A percentile compares a stretch with the other conserved stretches of the same genome.
Evolutionary conservation across 768 basidiomycete species (phyloP).

Genomic region (Hysterangium stoloniferum): DNA sequence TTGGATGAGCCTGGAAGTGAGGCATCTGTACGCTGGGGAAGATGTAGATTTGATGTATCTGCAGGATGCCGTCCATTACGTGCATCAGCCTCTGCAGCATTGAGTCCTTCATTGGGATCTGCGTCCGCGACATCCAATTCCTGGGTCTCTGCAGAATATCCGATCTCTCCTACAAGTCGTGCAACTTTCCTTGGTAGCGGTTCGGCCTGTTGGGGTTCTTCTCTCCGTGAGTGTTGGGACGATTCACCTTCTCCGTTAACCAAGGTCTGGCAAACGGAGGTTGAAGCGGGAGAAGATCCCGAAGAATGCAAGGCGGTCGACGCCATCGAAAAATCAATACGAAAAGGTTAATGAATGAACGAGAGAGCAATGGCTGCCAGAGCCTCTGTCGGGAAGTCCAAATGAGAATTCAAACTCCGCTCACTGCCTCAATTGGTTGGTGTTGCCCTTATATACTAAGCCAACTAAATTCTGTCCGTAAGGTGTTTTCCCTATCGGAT

Average conservation of each 20-base stretch:
- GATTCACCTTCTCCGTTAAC: not conserved
- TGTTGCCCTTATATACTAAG: too few species aligned
- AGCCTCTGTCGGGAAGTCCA: too few species aligned
- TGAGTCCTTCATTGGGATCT: conserved; percentile 25
- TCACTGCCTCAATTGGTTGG: too few species aligned
- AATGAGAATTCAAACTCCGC: too few species aligned
- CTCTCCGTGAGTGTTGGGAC: conserved; percentile 5
- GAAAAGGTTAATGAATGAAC: too few species aligned
- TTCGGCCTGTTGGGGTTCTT: conserved; percentile 43
- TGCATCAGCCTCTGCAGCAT: conserved; percentile 20
- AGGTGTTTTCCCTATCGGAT: too few species aligned
- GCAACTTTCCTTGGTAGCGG: conserved; percentile 51
- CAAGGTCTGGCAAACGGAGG: not conserved
- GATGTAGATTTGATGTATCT: conserved; percentile 25
- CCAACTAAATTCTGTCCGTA: too few species aligned
- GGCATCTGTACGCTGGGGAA: conserved; percentile 9
- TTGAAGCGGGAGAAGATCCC: not conserved
- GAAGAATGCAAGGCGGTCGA: conserved; percentile 9
- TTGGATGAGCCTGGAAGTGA: not conserved
- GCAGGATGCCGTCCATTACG: conserved; percentile 36
- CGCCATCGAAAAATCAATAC: conserved; percentile 2
- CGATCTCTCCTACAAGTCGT: conserved; percentile 47
- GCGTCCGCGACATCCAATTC: conserved; percentile 12
- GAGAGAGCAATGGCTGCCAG: too few species aligned
- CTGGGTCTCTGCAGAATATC: conserved; percentile 33